Conservation (phyloP, 1,284 basidiomycete species). For the Golubevia sp. region DNA sequence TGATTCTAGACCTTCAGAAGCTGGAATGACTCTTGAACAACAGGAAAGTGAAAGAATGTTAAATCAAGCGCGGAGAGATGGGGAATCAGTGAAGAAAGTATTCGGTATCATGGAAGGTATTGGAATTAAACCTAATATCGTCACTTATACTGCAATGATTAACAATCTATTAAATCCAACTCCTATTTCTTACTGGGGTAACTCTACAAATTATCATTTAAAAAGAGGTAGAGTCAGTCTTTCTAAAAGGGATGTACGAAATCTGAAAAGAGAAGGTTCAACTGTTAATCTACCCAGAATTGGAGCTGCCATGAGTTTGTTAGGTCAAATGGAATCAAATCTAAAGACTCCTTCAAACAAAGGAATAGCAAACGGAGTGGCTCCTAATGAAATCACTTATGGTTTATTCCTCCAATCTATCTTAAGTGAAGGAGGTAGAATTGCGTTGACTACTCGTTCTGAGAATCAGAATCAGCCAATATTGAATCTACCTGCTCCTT, state of each 20-base stretch:
- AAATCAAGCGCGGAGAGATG: no score
- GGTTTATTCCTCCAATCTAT: no score
- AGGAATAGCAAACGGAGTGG: no score
- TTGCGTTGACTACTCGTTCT: no score
- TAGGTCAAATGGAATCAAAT: slow-evolving; percentile 32
- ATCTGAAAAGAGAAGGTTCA: background rate
- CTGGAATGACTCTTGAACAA: background rate
- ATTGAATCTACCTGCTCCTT: no score
- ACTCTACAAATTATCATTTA: slow-evolving; percentile 8
- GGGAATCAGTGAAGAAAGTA: slow-evolving; percentile 20
- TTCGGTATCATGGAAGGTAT: slow-evolving; percentile 34
- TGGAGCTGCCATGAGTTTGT: slow-evolving; percentile 31
- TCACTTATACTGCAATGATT: slow-evolving; percentile 50
- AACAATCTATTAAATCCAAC: slow-evolving; percentile 24
- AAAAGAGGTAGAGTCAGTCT: background rate
- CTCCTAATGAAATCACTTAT: slow-evolving; percentile 39
- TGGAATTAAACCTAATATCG: slow-evolving; percentile 30
- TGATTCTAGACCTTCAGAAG: no score
- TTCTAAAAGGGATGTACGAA: slow-evolving; percentile 2
- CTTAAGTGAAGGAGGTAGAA: no score
- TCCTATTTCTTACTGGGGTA: slow-evolving; percentile 17
- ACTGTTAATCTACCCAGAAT: slow-evolving; percentile 13
- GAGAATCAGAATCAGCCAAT: no score
- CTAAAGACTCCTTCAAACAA: no score
- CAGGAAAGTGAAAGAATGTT: no score